phyloP scores from a whole-genome alignment of 73 alveolate genomes.

The Symbiodinium pilosum region DNA sequence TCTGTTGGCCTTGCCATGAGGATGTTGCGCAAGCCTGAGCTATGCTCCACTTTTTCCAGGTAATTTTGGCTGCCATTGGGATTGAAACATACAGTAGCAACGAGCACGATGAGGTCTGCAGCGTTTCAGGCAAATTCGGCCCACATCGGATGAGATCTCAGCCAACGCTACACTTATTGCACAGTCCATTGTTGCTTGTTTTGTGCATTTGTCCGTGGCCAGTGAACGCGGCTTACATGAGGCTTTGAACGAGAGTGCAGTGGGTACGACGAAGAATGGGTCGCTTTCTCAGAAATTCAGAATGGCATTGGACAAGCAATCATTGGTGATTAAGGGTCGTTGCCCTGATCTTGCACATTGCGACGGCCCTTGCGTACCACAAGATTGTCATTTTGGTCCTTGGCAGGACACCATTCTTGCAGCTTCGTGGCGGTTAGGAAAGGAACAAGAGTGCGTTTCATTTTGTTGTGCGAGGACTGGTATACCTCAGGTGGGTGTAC shows the following conservation, averaged over 20 bases:
- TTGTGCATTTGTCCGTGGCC: background rate
- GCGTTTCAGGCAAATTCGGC: background rate
- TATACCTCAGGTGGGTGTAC: background rate
- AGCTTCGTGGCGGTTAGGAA: too few species aligned
- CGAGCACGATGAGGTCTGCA: background rate
- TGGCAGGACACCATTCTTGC: background rate
- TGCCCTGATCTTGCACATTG: background rate
- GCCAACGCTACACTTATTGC: too few species aligned
- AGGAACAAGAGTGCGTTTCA: background rate
- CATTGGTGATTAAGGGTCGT: background rate
- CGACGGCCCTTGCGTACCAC: background rate
- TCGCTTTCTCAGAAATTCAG: background rate
- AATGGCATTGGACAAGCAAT: background rate
- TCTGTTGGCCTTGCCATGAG: background rate
- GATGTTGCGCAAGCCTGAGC: background rate
- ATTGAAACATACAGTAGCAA: background rate
- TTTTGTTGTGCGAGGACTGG: background rate
- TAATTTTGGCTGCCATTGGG: background rate
- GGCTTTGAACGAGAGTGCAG: background rate
- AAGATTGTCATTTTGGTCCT: background rate
- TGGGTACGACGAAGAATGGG: background rate
- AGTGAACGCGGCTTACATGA: background rate
- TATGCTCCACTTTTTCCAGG: background rate
- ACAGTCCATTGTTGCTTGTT: background rate
- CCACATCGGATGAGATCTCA: background rate